Evolutionary conservation across 306 rosid genomes (phyloP).

Genomic region (Gastrolobium bilobum): DNA sequence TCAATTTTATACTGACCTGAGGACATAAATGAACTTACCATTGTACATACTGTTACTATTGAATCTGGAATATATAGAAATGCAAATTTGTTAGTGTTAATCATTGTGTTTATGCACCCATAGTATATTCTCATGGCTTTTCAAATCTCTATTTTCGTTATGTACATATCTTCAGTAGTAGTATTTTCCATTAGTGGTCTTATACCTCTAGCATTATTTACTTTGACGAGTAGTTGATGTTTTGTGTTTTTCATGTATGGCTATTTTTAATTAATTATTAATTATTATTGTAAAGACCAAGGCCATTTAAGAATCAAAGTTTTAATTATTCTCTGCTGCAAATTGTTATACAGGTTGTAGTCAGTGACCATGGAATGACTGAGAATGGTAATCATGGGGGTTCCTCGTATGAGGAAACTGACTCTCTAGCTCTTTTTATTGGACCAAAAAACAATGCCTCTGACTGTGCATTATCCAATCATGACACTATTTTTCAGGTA

Average conservation of each 20-base stretch:
- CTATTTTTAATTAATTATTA: slow-evolving; percentile 14
- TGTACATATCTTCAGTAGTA: neutral
- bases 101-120: slow-evolving; percentile 33
- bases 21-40: slow-evolving; percentile 23
- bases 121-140: slow-evolving; percentile 25
- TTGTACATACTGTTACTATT: neutral
- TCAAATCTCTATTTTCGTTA: slow-evolving; percentile 18
- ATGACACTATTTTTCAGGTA: slow-evolving; percentile 78
- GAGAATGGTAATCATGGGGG: slow-evolving; percentile 96
- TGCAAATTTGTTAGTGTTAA: slow-evolving; percentile 19
- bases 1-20: slow-evolving; percentile 14
- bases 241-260: slow-evolving; percentile 10
- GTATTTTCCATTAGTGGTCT: slow-evolving; percentile 17
- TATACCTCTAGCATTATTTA: slow-evolving; percentile 15
- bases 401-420: slow-evolving; percentile 89
- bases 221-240: slow-evolving; percentile 28
- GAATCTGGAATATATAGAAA: slow-evolving; percentile 20
- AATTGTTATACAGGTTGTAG: slow-evolving; percentile 66
- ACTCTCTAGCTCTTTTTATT: slow-evolving; percentile 82
- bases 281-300: slow-evolving; percentile 27
- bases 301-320: slow-evolving; percentile 14
- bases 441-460: slow-evolving; percentile 62
- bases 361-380: slow-evolving; percentile 99
- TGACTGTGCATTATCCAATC: slow-evolving; percentile 47
- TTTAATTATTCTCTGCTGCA: slow-evolving; percentile 37